phyloP scores from a whole-genome alignment of 1,284 basidiomycete genomes.

The Cutaneotrichosporon cyanovorans region DNA sequence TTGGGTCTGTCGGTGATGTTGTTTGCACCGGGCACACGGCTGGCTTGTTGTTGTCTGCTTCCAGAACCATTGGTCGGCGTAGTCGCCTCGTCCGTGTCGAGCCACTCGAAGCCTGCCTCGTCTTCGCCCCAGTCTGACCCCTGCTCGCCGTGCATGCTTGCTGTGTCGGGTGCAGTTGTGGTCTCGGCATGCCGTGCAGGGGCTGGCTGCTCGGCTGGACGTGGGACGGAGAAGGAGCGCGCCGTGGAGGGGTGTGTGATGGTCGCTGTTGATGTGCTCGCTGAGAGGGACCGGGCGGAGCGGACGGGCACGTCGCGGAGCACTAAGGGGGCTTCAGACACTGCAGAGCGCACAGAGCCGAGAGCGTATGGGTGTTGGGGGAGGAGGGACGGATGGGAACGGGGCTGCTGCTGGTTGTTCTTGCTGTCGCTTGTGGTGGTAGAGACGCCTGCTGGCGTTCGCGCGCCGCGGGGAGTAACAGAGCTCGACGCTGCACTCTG shows the following conservation, averaged over 20 bases:
- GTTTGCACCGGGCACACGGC: too few species aligned
- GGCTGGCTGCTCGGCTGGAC: background rate
- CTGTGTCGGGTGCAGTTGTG: slow-evolving; percentile 20
- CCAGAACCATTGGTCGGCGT: background rate
- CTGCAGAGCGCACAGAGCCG: slow-evolving; percentile 4
- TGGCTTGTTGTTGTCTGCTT: too few species aligned
- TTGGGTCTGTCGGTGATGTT: too few species aligned
- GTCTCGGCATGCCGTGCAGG: slow-evolving; percentile 11
- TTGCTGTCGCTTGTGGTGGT: background rate
- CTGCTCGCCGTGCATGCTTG: slow-evolving; percentile 39
- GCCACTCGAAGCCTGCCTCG: slow-evolving; percentile 39
- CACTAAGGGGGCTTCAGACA: slow-evolving; percentile 11
- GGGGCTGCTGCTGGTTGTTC: too few species aligned
- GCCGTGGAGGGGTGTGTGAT: background rate
- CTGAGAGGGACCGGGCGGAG: slow-evolving; percentile 3
- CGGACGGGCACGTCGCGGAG: slow-evolving; percentile 16
- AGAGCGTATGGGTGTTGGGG: slow-evolving; percentile 1
- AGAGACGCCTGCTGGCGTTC: slow-evolving; percentile 1
- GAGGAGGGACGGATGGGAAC: too few species aligned
- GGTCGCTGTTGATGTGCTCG: background rate
- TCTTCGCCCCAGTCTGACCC: slow-evolving; percentile 44
- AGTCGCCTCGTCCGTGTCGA: slow-evolving; percentile 28
- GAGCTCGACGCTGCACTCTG: too few species aligned
- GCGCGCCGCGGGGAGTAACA: slow-evolving; percentile 6
- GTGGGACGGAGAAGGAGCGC: background rate